A percentile compares a stretch with the other conserved stretches of the same genome.
These are phyloP conservation scores for Tolypocladium tundrense DNA, from an alignment of 2,329 filamentous ascomycete species.

Conservation along the genomic window DNA sequence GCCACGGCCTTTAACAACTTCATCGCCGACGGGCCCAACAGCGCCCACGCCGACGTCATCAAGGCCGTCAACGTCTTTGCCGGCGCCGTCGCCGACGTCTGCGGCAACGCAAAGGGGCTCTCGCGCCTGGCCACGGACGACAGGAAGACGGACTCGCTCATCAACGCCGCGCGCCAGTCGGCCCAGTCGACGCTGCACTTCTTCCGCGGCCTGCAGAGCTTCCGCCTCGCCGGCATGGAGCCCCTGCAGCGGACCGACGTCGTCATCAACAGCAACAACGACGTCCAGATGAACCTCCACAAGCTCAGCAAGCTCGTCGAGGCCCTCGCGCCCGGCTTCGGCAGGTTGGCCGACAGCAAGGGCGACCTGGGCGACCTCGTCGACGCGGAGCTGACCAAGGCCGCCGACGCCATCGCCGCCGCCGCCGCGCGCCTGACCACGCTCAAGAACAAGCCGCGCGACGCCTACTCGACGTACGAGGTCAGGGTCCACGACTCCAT, in stretches of 20 bases:
- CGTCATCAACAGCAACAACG: constrained; percentile 94
- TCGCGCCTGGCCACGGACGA: constrained; percentile 89
- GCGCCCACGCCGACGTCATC: constrained; percentile 82
- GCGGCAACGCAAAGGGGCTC: constrained; percentile 93
- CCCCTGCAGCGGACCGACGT: constrained; percentile 90
- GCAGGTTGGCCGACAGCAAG: constrained; percentile 65
- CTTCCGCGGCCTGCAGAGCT: constrained; percentile 89
- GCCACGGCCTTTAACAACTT: constrained; percentile 98
- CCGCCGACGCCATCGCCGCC: constrained; percentile 88
- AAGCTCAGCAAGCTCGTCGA: constrained; percentile 90
- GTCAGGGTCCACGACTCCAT: constrained; percentile 94
- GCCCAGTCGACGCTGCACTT: constrained; percentile 85
- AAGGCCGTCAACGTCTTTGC: constrained; percentile 85
- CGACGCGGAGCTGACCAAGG: constrained; percentile 83
- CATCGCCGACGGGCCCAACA: constrained; percentile 90
- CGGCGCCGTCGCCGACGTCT: constrained; percentile 83
- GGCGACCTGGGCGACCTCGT: constrained; percentile 91
- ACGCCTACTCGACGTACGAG: constrained; percentile 92
- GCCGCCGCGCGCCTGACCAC: constrained; percentile 83
- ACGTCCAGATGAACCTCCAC: constrained; percentile 89
- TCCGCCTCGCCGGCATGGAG: constrained; percentile 84
- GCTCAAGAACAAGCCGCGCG: constrained; percentile 91
- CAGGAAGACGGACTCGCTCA: constrained; percentile 80
- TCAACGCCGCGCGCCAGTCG: constrained; percentile 72
- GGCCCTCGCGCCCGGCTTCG: constrained; percentile 77